These are phyloP conservation scores for Echium plantagineum DNA, from an alignment of 257 asterid species.

Conservation along the genomic window DNA sequence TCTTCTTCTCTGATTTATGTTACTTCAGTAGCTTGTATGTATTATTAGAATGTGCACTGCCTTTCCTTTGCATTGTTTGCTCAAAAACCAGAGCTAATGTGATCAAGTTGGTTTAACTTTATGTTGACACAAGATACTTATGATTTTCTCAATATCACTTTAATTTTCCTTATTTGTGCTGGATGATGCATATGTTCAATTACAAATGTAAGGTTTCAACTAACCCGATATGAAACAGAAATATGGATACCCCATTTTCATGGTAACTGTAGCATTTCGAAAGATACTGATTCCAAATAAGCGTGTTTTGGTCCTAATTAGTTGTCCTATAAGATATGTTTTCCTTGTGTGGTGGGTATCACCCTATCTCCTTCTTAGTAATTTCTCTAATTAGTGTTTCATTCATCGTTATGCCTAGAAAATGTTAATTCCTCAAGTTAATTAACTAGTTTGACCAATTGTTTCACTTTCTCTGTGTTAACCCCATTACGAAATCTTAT, in stretches of 20 bases:
- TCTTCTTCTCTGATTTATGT: not conserved
- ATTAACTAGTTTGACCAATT: not conserved
- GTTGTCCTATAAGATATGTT: not conserved
- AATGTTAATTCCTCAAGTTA: not conserved
- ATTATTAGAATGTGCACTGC: not conserved
- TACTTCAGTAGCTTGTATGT: not conserved
- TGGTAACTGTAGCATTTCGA: not conserved
- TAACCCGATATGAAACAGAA: not conserved
- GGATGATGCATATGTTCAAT: too few relatives aligned
- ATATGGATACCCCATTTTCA: not conserved
- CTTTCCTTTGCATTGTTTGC: too few relatives aligned
- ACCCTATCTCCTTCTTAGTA: not conserved
- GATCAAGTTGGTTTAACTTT: not conserved
- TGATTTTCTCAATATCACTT: not conserved
- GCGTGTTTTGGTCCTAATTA: not conserved
- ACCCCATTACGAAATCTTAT: not conserved
- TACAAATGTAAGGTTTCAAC: not conserved
- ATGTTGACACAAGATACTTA: too few relatives aligned
- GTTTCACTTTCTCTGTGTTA: not conserved
- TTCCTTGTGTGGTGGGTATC: not conserved
- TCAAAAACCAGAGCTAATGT: not conserved
- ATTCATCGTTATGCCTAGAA: not conserved
- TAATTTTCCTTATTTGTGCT: too few relatives aligned
- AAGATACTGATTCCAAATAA: not conserved
- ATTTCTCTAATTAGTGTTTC: not conserved